Conservation (phyloP, 352 stramenopile genomes). For the Phytophthora tubulina region DNA sequence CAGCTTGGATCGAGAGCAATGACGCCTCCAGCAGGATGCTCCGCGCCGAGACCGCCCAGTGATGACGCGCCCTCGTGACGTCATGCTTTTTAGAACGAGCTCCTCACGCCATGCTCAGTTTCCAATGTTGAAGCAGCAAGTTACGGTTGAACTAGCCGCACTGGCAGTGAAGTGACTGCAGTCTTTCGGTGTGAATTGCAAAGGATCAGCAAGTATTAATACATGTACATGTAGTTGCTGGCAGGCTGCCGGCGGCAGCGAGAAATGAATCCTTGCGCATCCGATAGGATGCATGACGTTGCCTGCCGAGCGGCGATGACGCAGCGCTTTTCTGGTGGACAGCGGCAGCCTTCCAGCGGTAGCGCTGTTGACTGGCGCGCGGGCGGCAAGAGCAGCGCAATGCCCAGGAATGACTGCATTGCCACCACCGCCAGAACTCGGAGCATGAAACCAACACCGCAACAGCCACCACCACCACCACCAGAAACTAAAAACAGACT, state of each 20-base stretch:
- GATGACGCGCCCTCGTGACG: slow-evolving; percentile 6
- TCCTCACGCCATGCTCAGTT: slow-evolving; percentile 29
- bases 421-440: slow-evolving; percentile 21
- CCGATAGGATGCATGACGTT: slow-evolving; percentile 28
- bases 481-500: slow-evolving; percentile 34
- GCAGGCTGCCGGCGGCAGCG: not conserved
- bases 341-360: not conserved
- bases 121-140: slow-evolving; percentile 18
- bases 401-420: not conserved
- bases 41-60: slow-evolving; percentile 46
- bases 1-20: slow-evolving; percentile 82
- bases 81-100: slow-evolving; percentile 26
- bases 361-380: not conserved
- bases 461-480: slow-evolving; percentile 1
- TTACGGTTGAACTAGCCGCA: not conserved
- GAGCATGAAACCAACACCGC: not conserved
- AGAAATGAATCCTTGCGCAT: slow-evolving; percentile 18
- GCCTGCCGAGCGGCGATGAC: slow-evolving; percentile 13
- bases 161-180: not conserved
- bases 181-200: not conserved
- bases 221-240: not conserved
- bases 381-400: slow-evolving; percentile 22
- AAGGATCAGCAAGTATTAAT: not conserved
- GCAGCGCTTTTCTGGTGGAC: slow-evolving; percentile 1
- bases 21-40: slow-evolving; percentile 77